Evolutionary conservation across 768 basidiomycete genomes (phyloP).

Genomic region (Russula lepida): DNA sequence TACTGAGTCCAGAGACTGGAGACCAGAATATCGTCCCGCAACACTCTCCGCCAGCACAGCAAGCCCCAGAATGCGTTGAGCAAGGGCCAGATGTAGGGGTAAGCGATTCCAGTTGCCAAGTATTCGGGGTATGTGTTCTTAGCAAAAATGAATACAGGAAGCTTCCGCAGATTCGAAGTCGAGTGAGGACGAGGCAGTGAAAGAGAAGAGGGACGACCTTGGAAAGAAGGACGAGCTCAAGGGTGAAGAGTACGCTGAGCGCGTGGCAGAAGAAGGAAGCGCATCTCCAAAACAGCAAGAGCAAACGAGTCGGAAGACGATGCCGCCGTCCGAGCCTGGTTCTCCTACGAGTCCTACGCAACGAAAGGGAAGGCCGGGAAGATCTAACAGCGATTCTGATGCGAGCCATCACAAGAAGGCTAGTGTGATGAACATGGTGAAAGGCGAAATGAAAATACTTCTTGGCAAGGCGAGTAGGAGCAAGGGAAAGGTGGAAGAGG

Average conservation of each 20-base stretch:
- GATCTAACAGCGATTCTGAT: slow-evolving; percentile 15
- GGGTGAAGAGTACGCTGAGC: background rate
- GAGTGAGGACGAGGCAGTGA: background rate
- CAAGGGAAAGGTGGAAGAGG: slow-evolving; percentile 13
- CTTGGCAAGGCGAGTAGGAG: slow-evolving; percentile 16
- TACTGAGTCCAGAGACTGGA: background rate
- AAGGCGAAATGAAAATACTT: slow-evolving; percentile 15
- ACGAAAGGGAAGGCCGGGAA: slow-evolving; percentile 7
- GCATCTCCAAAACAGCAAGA: background rate
- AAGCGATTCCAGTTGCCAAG: background rate
- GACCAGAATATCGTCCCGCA: background rate
- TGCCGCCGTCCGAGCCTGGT: background rate
- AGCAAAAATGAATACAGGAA: background rate
- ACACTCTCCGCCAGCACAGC: background rate
- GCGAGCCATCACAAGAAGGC: slow-evolving; percentile 11
- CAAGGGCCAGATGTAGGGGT: background rate
- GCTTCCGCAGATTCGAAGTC: background rate
- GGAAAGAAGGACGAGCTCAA: background rate
- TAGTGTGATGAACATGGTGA: slow-evolving; percentile 13
- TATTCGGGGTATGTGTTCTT: background rate
- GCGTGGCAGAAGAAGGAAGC: background rate
- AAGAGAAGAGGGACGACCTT: background rate
- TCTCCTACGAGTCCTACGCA: background rate
- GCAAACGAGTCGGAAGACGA: background rate
- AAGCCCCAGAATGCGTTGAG: background rate